phyloP scores from a whole-genome alignment of 257 asterid genomes.

The Dorcoceras hygrometricum region DNA sequence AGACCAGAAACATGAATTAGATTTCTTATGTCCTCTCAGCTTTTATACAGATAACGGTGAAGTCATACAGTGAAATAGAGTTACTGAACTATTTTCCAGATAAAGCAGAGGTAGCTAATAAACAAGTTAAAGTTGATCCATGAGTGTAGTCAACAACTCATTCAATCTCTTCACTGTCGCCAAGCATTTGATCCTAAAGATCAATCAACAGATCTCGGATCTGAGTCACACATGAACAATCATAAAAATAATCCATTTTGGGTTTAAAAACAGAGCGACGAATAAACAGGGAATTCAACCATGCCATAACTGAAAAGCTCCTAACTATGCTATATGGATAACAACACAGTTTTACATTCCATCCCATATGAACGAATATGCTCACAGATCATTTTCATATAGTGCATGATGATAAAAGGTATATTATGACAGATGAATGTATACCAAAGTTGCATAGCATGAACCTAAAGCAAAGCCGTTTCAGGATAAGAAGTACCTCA shows the following conservation, averaged over 20 bases:
- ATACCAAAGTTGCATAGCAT: slow-evolving; percentile 6
- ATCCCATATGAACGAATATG: neutral
- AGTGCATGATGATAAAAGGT: neutral
- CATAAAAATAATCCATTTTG: too few relatives aligned
- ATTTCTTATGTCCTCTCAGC: neutral
- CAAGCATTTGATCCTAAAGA: neutral
- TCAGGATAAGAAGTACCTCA: slow-evolving; percentile 56
- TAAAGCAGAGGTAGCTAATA: slow-evolving; percentile 6
- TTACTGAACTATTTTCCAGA: neutral
- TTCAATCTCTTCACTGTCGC: neutral
- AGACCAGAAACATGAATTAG: slow-evolving; percentile 15
- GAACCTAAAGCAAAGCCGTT: slow-evolving; percentile 7
- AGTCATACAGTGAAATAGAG: neutral
- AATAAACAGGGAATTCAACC: neutral
- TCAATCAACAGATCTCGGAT: neutral
- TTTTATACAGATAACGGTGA: neutral
- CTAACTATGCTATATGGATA: neutral
- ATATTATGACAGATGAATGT: slow-evolving; percentile 13
- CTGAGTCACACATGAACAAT: neutral
- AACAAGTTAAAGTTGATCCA: neutral
- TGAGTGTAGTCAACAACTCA: neutral
- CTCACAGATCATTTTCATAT: neutral
- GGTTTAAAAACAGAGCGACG: neutral
- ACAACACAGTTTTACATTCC: neutral
- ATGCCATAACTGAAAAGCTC: neutral